Evolutionary conservation across 2,329 filamentous ascomycete species (phyloP).

Genomic region (Colletotrichum camelliae): DNA sequence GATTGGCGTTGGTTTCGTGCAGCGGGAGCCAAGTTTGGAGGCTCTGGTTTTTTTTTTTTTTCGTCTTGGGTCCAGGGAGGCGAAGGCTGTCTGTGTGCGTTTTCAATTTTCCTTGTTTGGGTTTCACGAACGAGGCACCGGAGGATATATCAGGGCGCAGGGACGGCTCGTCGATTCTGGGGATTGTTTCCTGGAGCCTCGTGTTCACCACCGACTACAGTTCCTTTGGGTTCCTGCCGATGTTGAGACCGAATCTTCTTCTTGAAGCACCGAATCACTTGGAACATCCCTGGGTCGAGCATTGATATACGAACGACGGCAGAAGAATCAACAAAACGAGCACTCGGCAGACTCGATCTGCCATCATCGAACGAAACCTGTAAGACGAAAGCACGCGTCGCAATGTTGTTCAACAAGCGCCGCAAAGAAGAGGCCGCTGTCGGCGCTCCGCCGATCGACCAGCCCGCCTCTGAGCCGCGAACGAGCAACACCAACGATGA

Average conservation of each 20-base stretch:
- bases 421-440: not conserved
- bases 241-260: accelerated
- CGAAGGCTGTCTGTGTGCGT: not conserved
- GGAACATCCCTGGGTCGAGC: not conserved
- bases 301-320: not conserved
- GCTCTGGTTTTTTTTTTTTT: not conserved
- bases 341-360: not conserved
- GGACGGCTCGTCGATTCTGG: not conserved
- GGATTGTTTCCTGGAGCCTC: not conserved
- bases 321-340: not conserved
- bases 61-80: not conserved
- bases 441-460: not conserved
- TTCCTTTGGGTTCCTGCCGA: not conserved
- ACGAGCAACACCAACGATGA: constrained; percentile 15
- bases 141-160: not conserved
- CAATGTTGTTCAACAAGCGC: constrained; percentile 13
- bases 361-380: not conserved
- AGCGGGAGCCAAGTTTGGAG: constrained; percentile 21
- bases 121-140: not conserved
- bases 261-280: not conserved
- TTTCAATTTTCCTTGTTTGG: not conserved
- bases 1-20: not conserved
- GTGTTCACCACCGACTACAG: not conserved
- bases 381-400: not conserved
- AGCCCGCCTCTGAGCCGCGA: not conserved